Evolutionary conservation across 1,139 yeast species (phyloP).

Genomic region (Pichia sp.): DNA sequence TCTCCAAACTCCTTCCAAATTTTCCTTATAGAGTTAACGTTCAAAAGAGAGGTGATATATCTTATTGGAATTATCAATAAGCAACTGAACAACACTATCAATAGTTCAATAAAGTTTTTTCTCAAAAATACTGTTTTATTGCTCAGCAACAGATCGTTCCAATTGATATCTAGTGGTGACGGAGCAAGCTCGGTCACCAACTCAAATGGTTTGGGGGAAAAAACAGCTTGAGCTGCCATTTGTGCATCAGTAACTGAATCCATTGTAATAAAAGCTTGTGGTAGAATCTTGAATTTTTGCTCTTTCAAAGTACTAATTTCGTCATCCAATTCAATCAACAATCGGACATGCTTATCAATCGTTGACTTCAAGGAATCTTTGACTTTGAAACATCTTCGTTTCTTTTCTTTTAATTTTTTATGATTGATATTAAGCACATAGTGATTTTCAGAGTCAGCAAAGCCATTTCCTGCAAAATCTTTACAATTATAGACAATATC

Average conservation of each 20-base stretch:
- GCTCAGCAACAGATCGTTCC: constrained; percentile 67
- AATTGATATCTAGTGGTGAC: constrained; percentile 78
- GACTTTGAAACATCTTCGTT: constrained; percentile 28
- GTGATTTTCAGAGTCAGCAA: constrained; percentile 2
- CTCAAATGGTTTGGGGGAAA: constrained; percentile 71
- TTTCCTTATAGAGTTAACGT: constrained; percentile 58
- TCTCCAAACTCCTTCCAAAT: constrained; percentile 70
- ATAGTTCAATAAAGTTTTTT: constrained; percentile 53
- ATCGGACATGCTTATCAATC: constrained; percentile 51
- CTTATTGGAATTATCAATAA: constrained; percentile 69
- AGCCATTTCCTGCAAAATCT: constrained; percentile 2
- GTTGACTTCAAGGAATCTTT: constrained; percentile 36
- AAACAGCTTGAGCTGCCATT: constrained; percentile 81
- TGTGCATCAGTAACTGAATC: constrained; percentile 81
- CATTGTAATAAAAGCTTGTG: constrained; percentile 75
- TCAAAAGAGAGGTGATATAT: constrained; percentile 64
- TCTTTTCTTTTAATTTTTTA: constrained; percentile 14
- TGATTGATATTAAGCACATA: constrained; percentile 14
- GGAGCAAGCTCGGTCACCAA: constrained; percentile 74
- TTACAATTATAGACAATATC: constrained; percentile 18
- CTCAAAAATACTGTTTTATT: constrained; percentile 49
- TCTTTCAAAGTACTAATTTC: constrained; percentile 44
- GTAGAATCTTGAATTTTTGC: constrained; percentile 35
- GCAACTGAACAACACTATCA: constrained; percentile 57
- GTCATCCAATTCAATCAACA: constrained; percentile 50